Conservation (phyloP, 768 basidiomycete genomes). For the Pulveroboletus sp. region DNA sequence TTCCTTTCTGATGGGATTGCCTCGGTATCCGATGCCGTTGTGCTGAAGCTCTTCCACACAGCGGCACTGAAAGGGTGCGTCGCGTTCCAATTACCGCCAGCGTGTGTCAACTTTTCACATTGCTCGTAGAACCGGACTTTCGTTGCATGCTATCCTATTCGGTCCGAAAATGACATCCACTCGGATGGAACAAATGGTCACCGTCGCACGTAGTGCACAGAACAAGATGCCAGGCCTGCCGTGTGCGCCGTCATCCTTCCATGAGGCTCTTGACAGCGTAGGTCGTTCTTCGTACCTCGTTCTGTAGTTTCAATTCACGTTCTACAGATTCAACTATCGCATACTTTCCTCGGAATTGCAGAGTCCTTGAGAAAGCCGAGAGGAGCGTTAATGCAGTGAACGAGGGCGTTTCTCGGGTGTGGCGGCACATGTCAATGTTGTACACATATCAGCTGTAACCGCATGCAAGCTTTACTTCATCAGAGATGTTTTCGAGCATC, state of each 20-base stretch:
- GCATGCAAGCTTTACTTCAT: too few species aligned
- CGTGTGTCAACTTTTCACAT: too few species aligned
- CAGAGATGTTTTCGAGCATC: too few species aligned
- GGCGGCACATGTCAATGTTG: not conserved
- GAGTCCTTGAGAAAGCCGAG: constrained; percentile 52
- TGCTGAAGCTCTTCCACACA: constrained; percentile 36
- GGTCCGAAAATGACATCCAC: constrained; percentile 31
- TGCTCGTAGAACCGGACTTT: constrained; percentile 44
- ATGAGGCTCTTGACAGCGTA: constrained; percentile 49
- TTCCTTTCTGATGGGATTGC: constrained; percentile 58
- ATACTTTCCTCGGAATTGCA: constrained; percentile 54
- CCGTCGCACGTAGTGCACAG: constrained; percentile 46
- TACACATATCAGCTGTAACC: not conserved
- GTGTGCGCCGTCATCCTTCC: constrained; percentile 41
- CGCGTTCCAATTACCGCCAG: too few species aligned
- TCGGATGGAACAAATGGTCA: constrained; percentile 43
- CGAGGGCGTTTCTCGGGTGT: too few species aligned
- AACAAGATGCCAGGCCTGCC: constrained; percentile 25
- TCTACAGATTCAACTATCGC: constrained; percentile 45
- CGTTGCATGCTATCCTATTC: constrained; percentile 56
- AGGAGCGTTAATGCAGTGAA: constrained; percentile 40
- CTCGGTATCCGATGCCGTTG: constrained; percentile 26
- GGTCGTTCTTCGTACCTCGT: constrained; percentile 3
- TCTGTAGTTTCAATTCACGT: not conserved
- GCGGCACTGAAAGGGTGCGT: constrained; percentile 42